These are phyloP conservation scores for Glomus cerebriforme DNA, from an alignment of 192 early-diverging fungal genomes.

Conservation along the genomic window DNA sequence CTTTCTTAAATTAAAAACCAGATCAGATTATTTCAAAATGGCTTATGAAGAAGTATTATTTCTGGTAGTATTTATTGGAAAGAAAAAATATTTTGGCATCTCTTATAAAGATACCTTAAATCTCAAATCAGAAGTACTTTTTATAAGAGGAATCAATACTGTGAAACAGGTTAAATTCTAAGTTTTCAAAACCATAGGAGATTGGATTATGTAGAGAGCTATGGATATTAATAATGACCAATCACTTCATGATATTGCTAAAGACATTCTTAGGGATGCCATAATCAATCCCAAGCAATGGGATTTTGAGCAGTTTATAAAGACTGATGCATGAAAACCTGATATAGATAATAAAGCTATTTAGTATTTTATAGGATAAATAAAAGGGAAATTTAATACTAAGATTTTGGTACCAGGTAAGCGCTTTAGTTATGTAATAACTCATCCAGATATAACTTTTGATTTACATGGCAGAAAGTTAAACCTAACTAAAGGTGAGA, in stretches of 20 bases:
- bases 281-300: too few relatives aligned
- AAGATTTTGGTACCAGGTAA: background rate
- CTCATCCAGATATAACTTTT: background rate
- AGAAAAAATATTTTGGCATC: slow-evolving; percentile 19
- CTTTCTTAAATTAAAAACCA: background rate
- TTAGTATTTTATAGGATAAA: background rate
- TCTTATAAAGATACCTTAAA: background rate
- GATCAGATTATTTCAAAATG: background rate
- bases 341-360: background rate
- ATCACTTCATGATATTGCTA: background rate
- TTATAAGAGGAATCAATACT: slow-evolving; percentile 7
- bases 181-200: background rate
- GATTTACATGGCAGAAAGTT: background rate
- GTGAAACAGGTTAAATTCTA: slow-evolving; percentile 3
- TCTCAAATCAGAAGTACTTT: background rate
- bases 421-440: slow-evolving; percentile 11
- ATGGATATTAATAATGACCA: slow-evolving; percentile 5
- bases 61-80: slow-evolving; percentile 7
- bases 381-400: background rate
- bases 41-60: slow-evolving; percentile 16
- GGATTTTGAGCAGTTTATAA: background rate
- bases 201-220: background rate
- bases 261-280: background rate
- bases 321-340: background rate
- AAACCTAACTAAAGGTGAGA: background rate